Evolutionary conservation across 2,329 filamentous ascomycete genomes (phyloP).

Genomic region (Fusarium liriodendri): DNA sequence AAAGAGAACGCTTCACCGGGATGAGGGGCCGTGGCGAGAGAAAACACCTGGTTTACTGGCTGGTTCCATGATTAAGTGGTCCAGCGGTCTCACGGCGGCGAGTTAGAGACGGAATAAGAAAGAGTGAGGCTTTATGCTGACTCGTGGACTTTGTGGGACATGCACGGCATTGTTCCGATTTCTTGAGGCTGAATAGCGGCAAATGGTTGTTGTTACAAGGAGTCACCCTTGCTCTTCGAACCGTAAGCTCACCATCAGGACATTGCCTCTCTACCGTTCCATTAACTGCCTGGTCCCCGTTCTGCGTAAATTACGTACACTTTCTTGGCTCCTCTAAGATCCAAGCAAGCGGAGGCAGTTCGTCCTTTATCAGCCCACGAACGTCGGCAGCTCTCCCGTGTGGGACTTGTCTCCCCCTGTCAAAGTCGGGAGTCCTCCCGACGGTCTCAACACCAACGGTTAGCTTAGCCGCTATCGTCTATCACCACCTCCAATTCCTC

Average conservation of each 20-base stretch:
- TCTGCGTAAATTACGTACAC: not conserved
- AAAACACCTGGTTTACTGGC: not conserved
- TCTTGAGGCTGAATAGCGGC: not conserved
- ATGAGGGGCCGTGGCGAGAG: not conserved
- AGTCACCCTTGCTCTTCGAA: not conserved
- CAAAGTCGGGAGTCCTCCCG: not conserved
- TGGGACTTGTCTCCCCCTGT: not conserved
- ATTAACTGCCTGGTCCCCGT: not conserved
- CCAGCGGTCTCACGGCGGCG: not conserved
- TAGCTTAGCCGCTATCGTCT: not conserved
- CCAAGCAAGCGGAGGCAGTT: not conserved
- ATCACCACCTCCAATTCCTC: not conserved
- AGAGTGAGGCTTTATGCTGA: constrained; percentile 2
- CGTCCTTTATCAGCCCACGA: constrained; percentile 1
- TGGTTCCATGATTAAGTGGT: not conserved
- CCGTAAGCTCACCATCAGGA: not conserved
- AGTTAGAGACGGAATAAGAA: not conserved
- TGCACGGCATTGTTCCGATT: constrained; percentile 1
- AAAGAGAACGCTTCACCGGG: not conserved
- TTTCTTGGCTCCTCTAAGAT: constrained; percentile 3
- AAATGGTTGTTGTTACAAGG: not conserved
- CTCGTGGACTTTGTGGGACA: not conserved
- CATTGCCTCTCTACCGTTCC: not conserved
- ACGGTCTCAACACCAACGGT: not conserved
- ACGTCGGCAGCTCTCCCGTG: not conserved